Evolutionary conservation across 164 flowering plant species (phyloP), one percentile per base, ranked within the genome.

Genomic region (Piper betle): DNA sequence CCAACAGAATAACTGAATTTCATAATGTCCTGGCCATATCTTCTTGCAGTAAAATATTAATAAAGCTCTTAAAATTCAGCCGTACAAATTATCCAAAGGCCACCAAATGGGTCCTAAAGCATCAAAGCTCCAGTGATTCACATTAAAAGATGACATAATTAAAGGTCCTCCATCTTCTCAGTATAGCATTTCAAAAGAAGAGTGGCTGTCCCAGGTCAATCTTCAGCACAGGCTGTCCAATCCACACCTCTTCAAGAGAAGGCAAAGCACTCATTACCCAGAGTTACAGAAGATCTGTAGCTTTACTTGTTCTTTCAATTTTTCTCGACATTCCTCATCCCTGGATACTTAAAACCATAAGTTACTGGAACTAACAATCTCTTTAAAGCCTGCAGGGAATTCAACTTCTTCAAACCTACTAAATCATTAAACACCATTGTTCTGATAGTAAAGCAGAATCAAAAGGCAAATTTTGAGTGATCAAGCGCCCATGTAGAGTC

Each of bases 341-440:
- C 62, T 60, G 20, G 54, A 59, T 59, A 63, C 46, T 19, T 38
- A 20, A 62, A 53, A 55, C 58, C 53, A 39, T 19, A 54, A 65
- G 55, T 46, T 58, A 48, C 39, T 38, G 10, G 54, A 20, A 40
- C 33, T 61, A 64, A 19, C 13, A 54, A 40, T 55, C 65, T 64
- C 57, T 74, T 64, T 59, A 72, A 68, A 55, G 62, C 56, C 59
- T 63, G 73, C 64, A 71, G 68, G 77, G 74, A 73, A 68, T 64
- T 60, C 61, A 43, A 57, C 61, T 73, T 68, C 82, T 74, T 75
- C 76, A 65, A 68, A 46, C 55, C 53, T 68, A 69, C 73, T 77
- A 66, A 79, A 77, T 78, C 81, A 82, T 77, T 83, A 63, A 76
- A 79, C 83, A 71, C 80, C 84, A 71, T 66, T 80, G 79, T 6